phyloP scores from a whole-genome alignment of 495 filamentous ascomycete species.

The Daldinia bambusicola region DNA sequence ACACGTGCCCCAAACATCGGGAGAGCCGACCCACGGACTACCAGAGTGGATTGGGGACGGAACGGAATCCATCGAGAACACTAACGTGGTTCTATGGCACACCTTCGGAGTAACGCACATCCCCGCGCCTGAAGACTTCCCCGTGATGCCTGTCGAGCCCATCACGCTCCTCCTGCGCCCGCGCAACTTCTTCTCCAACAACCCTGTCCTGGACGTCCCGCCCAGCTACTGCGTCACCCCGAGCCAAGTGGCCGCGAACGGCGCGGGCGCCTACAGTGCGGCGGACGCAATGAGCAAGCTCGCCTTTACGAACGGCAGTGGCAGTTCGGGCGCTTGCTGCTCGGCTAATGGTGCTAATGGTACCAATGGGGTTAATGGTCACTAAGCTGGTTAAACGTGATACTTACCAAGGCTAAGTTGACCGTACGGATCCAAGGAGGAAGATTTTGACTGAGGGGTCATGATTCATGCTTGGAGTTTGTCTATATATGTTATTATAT shows the following conservation, averaged over 20 bases:
- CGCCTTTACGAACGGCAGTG: slow-evolving; percentile 48
- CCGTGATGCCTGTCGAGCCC: slow-evolving; percentile 92
- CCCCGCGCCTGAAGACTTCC: slow-evolving; percentile 92
- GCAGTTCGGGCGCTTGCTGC: slow-evolving; percentile 45
- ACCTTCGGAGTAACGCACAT: slow-evolving; percentile 96
- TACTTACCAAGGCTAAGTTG: neutral
- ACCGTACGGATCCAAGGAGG: too few species aligned
- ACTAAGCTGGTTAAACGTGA: neutral
- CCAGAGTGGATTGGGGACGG: slow-evolving; percentile 86
- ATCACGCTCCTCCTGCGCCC: slow-evolving; percentile 87
- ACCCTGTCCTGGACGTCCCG: slow-evolving; percentile 88
- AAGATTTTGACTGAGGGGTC: too few species aligned
- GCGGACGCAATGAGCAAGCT: slow-evolving; percentile 59
- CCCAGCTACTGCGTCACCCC: slow-evolving; percentile 81
- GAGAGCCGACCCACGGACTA: slow-evolving; percentile 80
- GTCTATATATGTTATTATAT: neutral
- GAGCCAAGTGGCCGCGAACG: slow-evolving; percentile 68
- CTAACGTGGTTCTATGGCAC: slow-evolving; percentile 94
- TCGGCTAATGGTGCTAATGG: slow-evolving; percentile 35
- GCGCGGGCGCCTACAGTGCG: slow-evolving; percentile 57
- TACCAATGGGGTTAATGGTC: slow-evolving; percentile 39
- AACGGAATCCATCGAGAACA: slow-evolving; percentile 78
- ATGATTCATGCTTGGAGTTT: neutral
- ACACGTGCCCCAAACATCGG: slow-evolving; percentile 92
- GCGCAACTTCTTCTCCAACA: slow-evolving; percentile 86